Conservation (phyloP, 2,329 filamentous ascomycete genomes). For the Hortaea werneckii region DNA sequence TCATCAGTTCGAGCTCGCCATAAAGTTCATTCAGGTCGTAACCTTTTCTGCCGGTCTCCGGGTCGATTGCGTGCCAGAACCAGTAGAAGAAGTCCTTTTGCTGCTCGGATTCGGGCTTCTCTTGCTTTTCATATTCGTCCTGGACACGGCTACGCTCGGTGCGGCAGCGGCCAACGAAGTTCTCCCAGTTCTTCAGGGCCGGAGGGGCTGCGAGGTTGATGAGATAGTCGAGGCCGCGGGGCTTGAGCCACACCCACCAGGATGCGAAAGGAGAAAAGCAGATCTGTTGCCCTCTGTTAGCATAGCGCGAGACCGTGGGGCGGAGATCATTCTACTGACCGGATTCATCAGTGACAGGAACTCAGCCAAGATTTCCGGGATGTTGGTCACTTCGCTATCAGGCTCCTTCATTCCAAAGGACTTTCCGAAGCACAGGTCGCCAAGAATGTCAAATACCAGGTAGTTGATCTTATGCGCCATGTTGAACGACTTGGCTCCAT, state of each 20-base stretch:
- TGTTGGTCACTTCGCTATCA: constrained; percentile 28
- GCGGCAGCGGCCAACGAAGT: constrained; percentile 32
- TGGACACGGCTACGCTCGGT: constrained; percentile 15
- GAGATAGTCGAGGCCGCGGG: too few relatives aligned
- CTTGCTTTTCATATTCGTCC: too few relatives aligned
- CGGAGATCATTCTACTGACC: too few relatives aligned
- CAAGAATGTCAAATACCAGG: constrained; percentile 37
- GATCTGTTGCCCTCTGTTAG: too few relatives aligned
- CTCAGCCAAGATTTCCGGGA: too few relatives aligned
- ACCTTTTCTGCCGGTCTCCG: constrained; percentile 19
- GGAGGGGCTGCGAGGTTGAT: constrained; percentile 11
- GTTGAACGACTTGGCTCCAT: constrained; percentile 26
- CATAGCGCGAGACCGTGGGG: too few relatives aligned
- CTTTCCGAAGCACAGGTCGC: constrained; percentile 27
- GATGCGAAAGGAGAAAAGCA: too few relatives aligned
- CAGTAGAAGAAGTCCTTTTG: constrained; percentile 14
- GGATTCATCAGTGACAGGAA: too few relatives aligned
- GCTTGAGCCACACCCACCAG: too few relatives aligned
- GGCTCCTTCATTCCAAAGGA: constrained; percentile 16
- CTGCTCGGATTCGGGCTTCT: constrained; percentile 14
- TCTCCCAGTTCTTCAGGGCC: constrained; percentile 35
- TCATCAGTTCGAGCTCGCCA: constrained; percentile 21
- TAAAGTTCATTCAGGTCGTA: constrained; percentile 19
- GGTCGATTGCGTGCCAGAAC: constrained; percentile 17
- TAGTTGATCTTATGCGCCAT: constrained; percentile 35